Base-by-base conservation (phyloP, 139 green algal genomes). In the Chlorella ohadii region DNA sequence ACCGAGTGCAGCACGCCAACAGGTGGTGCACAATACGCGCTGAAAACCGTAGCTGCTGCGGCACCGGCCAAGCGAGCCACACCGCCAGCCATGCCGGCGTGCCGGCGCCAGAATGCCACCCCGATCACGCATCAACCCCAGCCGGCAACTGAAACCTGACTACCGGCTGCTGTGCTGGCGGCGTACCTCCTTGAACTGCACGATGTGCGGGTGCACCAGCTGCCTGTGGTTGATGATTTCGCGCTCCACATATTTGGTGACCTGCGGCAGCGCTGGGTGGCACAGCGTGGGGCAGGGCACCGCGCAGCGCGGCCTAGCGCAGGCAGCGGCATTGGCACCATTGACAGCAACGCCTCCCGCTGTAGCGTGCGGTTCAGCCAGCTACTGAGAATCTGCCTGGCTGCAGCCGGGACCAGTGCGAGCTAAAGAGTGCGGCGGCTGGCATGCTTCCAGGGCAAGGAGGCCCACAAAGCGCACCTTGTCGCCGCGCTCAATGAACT, bases 221-320 rank as follows among this genome's bases (percentile, higher is more conserved):
- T 87, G 91, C 12, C 96, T 87, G 81, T 99, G 97, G 82, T 99
- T 99, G 51, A 99, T 77, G 72, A 99, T 98, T 85, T 99, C 97
- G 9, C 95, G 88, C 88, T 98, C 93, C 41, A 99, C 97, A 90
- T 99, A 99, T 82, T 99, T 98, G 67, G 94, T 98, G 34, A 99
- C 94, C 91, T 94, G 83, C 66, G 25, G 41, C 36, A 73, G 55
- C 44, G 61, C 47, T 3, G 27, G 20, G 65, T 3, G 19, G 22
- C 68, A 44, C 41, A 89, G 78, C 16, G 72, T 41, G 33, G 79
- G 51, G 3, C 71, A 12, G 44, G 44, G 44, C 44, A 51, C 13
- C 3, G 22, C 67, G 70, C 1, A 19, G 17, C 19, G 56, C 39
- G 12, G 33, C 17, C 1, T 3, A 11, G 28, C 25, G 63, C 63